Base-by-base conservation (phyloP, 2,329 filamentous ascomycete genomes). In the Alternaria conjuncta region DNA sequence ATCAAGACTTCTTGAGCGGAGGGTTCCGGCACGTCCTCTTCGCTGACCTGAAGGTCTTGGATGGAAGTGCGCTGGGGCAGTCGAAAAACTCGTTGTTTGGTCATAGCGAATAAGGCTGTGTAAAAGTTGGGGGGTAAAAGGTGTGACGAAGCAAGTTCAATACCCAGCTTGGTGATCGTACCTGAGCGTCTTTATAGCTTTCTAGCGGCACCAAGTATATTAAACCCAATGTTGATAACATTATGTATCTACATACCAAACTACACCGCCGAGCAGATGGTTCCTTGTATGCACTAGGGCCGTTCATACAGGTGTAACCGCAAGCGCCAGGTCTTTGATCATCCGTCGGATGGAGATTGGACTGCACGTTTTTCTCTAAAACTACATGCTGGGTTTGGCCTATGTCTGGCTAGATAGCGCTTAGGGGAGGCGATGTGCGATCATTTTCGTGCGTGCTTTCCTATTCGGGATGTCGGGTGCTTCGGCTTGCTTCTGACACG, bases 1-100 rank as follows among this genome's bases (percentile, higher is more conserved):
- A 70, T 56, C 28, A 72, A 46, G 12, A 72, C 65, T 47, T 67
- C 63, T 26, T 61, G 36, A 13, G 25, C 36, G 15, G 28, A 28
- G 30, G 61, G 21, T 44, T 18, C 6, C 11, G 47, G 55, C 32
- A 66, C 11, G 25, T 45, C 8, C 11, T 59, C 55, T 55, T 60
- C n/a, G 44, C 15, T 45, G 12, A 53, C 58, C 28, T 54, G 44
- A 13, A 45, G 36, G 6, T 57, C 20, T 7, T 53, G 25, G n/a
- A 65, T 43, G 43, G 54, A 51, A 23, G 23, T 49, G 28, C 43
- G 59, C 41, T 65, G 61, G 36, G 64, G 47, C 49, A 61, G 57
- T 23, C 65, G 59, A 44, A 60, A 63, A 15, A 63, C 57, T 21
- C 41, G 56, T 45, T 63, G 61, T n/a, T 18, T 60, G 30, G 61